Evolutionary conservation across 352 stramenopile genomes (phyloP), one percentile per base, ranked within the genome.

Genomic region (Globisporangium okanoganense): DNA sequence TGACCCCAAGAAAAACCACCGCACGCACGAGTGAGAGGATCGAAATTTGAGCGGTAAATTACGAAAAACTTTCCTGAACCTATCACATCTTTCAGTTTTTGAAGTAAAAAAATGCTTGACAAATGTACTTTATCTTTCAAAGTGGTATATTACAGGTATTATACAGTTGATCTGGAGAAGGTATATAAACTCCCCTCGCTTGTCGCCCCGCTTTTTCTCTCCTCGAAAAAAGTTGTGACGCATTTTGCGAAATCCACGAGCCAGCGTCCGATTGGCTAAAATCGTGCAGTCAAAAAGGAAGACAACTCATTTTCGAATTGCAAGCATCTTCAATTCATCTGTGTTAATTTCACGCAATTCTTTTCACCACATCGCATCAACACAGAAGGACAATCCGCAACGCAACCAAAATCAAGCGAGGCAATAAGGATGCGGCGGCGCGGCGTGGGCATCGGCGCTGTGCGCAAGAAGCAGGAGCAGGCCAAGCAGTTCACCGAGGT

Each of bases 401-500:
- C 29, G 3, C 29, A 56, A 36, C 24, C 35, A 55, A 33, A 33
- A 29, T 2, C 16, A 29, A 47, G 55, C n/a, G 51, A 25, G 13
- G 14, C 33, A 14, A 6, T 5, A 35, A 78, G 7, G 4, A 85
- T 82, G 71, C 73, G 87, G 49, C 69, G 84, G n/a, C 78, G 87
- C 12, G 82, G 82, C 44, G 80, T 95, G 36, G 88, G 88, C 45
- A 94, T 96, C 58, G 82, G 73, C 56, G 86, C 82, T 6, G 86
- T 96, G 66, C 88, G 84, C 65, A 93, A 92, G 79, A 88, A 92
- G 69, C 81, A 96, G 75, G 85, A 97, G 64, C 79, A 95, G 55
- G 67, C 74, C 31, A 92, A 95, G 65, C 79, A 92, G 62, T 96
- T 90, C 69, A 90, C 73, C 18, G 83, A 92, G 55, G 75, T 95